A percentile compares a stretch with the other conserved stretches of the same genome.
These are phyloP conservation scores for Cornus kousa DNA, from an alignment of 148 eudicot species.

Conservation along the genomic window DNA sequence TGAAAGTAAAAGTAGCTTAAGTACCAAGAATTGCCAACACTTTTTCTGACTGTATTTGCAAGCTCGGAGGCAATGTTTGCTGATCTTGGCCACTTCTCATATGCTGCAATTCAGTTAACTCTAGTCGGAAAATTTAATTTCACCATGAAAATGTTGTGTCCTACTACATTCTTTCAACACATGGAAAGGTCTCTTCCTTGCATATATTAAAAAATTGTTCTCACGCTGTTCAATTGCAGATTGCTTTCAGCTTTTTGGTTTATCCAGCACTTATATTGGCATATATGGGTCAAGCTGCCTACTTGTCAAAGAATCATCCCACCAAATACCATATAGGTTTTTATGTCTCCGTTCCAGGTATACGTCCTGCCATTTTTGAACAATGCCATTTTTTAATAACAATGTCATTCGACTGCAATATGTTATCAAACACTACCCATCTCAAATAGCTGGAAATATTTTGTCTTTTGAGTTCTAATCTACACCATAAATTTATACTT, in stretches of 20 bases:
- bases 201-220: neutral
- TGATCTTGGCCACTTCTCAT: slow-evolving; percentile 92
- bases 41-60: slow-evolving; percentile 27
- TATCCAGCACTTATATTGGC: slow-evolving; percentile 83
- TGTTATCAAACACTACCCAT: neutral
- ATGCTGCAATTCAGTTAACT: slow-evolving; percentile 81
- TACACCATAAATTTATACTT: neutral
- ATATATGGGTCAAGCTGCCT: slow-evolving; percentile 97
- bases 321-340: slow-evolving; percentile 58
- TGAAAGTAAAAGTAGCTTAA: slow-evolving; percentile 4
- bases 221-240: slow-evolving; percentile 40
- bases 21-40: slow-evolving; percentile 2
- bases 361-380: neutral
- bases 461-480: neutral
- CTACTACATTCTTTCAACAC: slow-evolving; percentile 3
- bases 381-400: neutral
- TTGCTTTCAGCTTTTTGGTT: slow-evolving; percentile 81
- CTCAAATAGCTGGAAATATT: slow-evolving; percentile 1
- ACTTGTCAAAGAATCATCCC: slow-evolving; percentile 69
- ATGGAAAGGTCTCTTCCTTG: neutral
- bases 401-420: neutral
- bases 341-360: slow-evolving; percentile 91
- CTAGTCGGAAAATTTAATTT: neutral
- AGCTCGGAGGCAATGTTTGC: slow-evolving; percentile 99
- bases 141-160: neutral